Percentiles rank a stretch among this genome's conserved stretches.
Conservation (phyloP, 257 asterid species). For the Fraxinus quadrangulata region DNA sequence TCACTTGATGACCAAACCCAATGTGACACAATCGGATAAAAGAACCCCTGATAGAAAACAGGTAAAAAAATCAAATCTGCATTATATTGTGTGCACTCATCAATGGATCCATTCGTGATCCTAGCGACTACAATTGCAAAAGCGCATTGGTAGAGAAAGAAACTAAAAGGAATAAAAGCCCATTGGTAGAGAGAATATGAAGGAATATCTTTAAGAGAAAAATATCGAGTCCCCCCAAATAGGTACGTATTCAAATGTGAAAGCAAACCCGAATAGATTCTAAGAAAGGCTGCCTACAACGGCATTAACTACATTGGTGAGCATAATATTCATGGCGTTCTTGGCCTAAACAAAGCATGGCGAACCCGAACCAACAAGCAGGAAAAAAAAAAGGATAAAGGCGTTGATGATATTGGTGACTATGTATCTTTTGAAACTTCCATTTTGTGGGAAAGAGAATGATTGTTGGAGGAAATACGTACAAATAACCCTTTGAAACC, state of each 20-base stretch:
- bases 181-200: constrained; percentile 45
- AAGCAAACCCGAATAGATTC: constrained; percentile 55
- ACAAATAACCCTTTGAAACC: too few species aligned
- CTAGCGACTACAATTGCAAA: constrained; percentile 71
- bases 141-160: constrained; percentile 13
- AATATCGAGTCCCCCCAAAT: constrained; percentile 46
- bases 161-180: not conserved
- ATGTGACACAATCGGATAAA: constrained; percentile 59
- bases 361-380: too few species aligned
- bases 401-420: constrained; percentile 55
- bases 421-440: constrained; percentile 59
- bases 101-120: constrained; percentile 65
- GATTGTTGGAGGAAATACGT: too few species aligned
- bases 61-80: constrained; percentile 54
- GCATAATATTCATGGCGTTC: constrained; percentile 60
- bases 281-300: constrained; percentile 58
- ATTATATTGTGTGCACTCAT: constrained; percentile 57
- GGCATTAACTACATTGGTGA: constrained; percentile 55
- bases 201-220: constrained; percentile 43
- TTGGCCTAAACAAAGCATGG: constrained; percentile 64
- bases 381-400: constrained; percentile 57
- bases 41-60: constrained; percentile 57
- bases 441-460: constrained; percentile 49
- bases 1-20: constrained; percentile 68
- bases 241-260: constrained; percentile 48